A percentile compares a stretch with the other conserved stretches of the same genome.
These are phyloP conservation scores for Hemisphaericaspora xylofermentans DNA, from an alignment of 1,139 yeast genomes.

Conservation along the genomic window DNA sequence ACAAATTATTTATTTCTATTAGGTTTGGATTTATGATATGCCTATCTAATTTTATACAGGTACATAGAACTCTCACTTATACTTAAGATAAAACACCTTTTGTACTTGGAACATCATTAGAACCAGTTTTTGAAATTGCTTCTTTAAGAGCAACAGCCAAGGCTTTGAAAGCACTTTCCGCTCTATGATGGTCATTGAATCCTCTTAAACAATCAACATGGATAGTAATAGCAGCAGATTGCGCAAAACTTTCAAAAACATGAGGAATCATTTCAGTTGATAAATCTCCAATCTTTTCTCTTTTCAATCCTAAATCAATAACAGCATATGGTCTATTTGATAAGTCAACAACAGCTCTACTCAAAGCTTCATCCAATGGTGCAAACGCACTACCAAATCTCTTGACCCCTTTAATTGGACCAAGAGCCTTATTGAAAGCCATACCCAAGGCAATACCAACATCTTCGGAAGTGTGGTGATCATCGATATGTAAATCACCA, in stretches of 20 bases:
- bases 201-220: conserved; percentile 96
- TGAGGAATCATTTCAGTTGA: conserved; percentile 97
- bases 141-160: conserved; percentile 88
- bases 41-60: neutral
- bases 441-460: conserved; percentile 88
- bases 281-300: conserved; percentile 91
- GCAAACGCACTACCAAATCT: conserved; percentile 95
- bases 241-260: conserved; percentile 90
- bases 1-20: neutral
- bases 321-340: conserved; percentile 93
- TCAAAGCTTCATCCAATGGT: conserved; percentile 92
- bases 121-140: conserved; percentile 80
- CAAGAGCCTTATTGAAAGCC: conserved; percentile 88
- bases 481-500: conserved; percentile 95
- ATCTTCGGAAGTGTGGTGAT: conserved; percentile 96
- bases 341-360: conserved; percentile 91
- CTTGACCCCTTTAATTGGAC: conserved; percentile 85
- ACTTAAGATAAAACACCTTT: conserved; percentile 78
- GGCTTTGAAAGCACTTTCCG: conserved; percentile 95
- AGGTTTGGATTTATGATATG: neutral
- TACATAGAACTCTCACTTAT: neutral
- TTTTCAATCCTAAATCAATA: conserved; percentile 80
- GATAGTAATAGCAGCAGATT: conserved; percentile 82
- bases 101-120: conserved; percentile 90
- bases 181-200: conserved; percentile 91